Conservation (phyloP, 2,329 filamentous ascomycete genomes). For the Cercospora nicotianae region DNA sequence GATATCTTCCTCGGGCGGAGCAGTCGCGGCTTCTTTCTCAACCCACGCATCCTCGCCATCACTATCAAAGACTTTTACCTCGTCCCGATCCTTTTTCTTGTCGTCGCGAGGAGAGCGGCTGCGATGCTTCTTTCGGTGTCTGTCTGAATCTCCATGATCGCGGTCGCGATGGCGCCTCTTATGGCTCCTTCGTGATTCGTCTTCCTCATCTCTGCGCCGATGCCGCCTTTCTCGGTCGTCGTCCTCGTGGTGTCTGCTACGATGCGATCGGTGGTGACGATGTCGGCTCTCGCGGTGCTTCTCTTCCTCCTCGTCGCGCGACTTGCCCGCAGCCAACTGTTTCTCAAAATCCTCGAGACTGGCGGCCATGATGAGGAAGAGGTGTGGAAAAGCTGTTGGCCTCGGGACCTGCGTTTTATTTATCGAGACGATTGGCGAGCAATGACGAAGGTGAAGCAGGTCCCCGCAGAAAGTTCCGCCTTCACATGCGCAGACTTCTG, state of each 20-base stretch:
- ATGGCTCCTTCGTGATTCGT: neutral
- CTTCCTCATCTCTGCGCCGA: slow-evolving; percentile 36
- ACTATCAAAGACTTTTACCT: slow-evolving; percentile 38
- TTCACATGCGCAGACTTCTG: slow-evolving; percentile 15
- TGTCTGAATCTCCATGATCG: slow-evolving; percentile 45
- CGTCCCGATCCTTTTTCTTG: slow-evolving; percentile 30
- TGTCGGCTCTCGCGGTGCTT: slow-evolving; percentile 52
- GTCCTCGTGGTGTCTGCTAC: slow-evolving; percentile 44
- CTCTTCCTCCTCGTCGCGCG: slow-evolving; percentile 55
- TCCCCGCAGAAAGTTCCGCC: slow-evolving; percentile 6
- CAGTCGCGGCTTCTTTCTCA: slow-evolving; percentile 47
- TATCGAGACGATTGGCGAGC: neutral
- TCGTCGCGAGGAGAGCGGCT: slow-evolving; percentile 38
- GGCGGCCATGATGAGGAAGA: slow-evolving; percentile 44
- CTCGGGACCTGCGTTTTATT: neutral
- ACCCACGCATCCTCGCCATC: slow-evolving; percentile 52
- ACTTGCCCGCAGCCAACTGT: slow-evolving; percentile 65
- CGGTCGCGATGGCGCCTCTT: slow-evolving; percentile 45
- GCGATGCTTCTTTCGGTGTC: slow-evolving; percentile 33
- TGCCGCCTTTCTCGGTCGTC: slow-evolving; percentile 50
- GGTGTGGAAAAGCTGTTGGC: neutral
- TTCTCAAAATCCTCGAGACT: slow-evolving; percentile 75
- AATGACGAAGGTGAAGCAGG: slow-evolving; percentile 5
- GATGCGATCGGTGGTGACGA: slow-evolving; percentile 45
- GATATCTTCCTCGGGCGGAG: slow-evolving; percentile 45